These are phyloP conservation scores for Cladosporium halotolerans DNA, from an alignment of 2,329 filamentous ascomycete species.

Conservation along the genomic window DNA sequence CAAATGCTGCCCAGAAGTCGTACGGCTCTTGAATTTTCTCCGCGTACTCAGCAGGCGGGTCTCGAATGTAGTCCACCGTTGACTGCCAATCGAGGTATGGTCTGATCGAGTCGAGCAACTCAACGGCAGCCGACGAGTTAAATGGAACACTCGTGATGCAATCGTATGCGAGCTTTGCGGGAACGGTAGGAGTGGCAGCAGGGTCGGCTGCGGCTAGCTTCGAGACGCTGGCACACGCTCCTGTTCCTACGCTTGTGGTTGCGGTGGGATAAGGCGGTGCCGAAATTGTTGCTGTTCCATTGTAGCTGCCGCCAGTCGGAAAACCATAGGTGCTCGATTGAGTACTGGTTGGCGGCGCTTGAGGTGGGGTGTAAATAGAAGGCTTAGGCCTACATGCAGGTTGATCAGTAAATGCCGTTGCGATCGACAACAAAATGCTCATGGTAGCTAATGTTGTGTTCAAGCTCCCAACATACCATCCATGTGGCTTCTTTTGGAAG, in stretches of 20 bases:
- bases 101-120: constrained; percentile 37
- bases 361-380: constrained; percentile 12
- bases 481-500: constrained; percentile 5
- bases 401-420: too few species aligned
- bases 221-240: constrained; percentile 24
- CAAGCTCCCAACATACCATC: not conserved
- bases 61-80: constrained; percentile 38
- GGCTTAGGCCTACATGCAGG: constrained; percentile 9
- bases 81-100: constrained; percentile 44
- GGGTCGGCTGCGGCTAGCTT: constrained; percentile 20
- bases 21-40: constrained; percentile 40
- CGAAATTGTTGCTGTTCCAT: constrained; percentile 1
- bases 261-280: constrained; percentile 3
- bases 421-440: too few species aligned
- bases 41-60: constrained; percentile 41
- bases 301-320: not conserved
- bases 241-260: not conserved
- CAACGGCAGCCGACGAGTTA: constrained; percentile 35
- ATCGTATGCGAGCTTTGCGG: constrained; percentile 40
- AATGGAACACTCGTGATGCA: constrained; percentile 42
- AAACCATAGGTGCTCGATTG: not conserved
- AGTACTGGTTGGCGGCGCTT: not conserved
- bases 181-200: constrained; percentile 32
- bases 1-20: constrained; percentile 36
- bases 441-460: too few species aligned